These are phyloP conservation scores for Apiospora pterosperma DNA, from an alignment of 2,329 filamentous ascomycete species.

Conservation along the genomic window DNA sequence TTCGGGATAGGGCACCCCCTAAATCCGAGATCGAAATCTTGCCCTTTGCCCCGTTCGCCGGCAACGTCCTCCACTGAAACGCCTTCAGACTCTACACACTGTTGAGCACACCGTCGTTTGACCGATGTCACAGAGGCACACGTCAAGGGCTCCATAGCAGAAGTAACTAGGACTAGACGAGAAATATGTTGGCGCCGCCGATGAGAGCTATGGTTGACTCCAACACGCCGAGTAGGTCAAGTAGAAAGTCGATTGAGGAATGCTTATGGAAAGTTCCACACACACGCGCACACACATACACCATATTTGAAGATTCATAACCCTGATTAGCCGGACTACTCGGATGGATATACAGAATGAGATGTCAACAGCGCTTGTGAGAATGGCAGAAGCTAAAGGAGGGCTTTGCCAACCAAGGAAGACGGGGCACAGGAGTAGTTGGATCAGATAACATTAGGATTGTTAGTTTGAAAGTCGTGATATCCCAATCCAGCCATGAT, in stretches of 20 bases:
- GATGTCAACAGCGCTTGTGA: not conserved
- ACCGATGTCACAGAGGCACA: not conserved
- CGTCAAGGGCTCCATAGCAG: not conserved
- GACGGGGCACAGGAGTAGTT: not conserved
- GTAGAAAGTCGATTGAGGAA: not conserved
- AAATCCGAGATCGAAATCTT: not conserved
- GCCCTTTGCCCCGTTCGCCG: not conserved
- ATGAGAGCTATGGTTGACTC: not conserved
- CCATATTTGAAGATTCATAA: not conserved
- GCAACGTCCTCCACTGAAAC: not conserved
- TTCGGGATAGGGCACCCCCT: slow-evolving; percentile 4
- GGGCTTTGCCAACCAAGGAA: not conserved
- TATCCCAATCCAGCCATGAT: too few relatives aligned
- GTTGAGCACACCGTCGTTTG: not conserved
- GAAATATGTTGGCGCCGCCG: not conserved
- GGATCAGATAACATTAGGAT: not conserved
- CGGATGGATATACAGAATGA: too few relatives aligned
- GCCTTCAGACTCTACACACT: not conserved
- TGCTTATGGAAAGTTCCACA: not conserved
- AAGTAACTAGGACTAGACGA: not conserved
- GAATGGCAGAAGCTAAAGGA: not conserved
- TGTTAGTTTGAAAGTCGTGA: too few relatives aligned
- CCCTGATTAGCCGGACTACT: not conserved
- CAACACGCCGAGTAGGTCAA: not conserved
- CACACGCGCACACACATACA: not conserved